Evolutionary conservation across 495 filamentous ascomycete species (phyloP).

Genomic region (Aspergillus conjunctus): DNA sequence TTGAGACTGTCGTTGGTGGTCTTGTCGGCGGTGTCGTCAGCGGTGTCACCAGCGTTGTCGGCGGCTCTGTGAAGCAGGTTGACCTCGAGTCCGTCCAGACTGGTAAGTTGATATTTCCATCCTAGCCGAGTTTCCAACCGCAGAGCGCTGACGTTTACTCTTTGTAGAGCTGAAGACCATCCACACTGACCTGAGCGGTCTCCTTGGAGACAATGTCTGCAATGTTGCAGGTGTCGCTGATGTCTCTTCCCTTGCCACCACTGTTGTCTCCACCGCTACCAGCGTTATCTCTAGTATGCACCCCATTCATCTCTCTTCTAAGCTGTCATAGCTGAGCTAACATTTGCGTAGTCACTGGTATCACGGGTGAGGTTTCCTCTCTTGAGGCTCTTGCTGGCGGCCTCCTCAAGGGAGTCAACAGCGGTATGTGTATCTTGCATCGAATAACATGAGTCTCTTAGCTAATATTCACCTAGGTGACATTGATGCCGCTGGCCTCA

Average conservation of each 20-base stretch:
- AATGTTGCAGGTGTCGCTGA: slow-evolving; percentile 5
- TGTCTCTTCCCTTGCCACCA: slow-evolving; percentile 11
- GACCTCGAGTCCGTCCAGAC: slow-evolving; percentile 15
- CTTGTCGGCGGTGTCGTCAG: slow-evolving; percentile 12
- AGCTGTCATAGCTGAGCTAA: neutral
- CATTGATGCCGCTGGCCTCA: slow-evolving; percentile 19
- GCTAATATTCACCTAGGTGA: slow-evolving; percentile 7
- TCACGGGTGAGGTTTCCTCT: slow-evolving; percentile 12
- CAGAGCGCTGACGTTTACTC: neutral
- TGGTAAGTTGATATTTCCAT: slow-evolving; percentile 12
- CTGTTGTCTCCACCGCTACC: slow-evolving; percentile 15
- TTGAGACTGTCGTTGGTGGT: slow-evolving; percentile 13
- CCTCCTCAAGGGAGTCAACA: slow-evolving; percentile 19
- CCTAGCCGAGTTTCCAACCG: neutral
- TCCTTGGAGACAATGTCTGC: slow-evolving; percentile 1
- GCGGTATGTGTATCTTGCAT: slow-evolving; percentile 9
- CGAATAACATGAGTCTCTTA: neutral
- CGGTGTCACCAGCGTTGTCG: neutral
- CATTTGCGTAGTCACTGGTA: slow-evolving; percentile 11
- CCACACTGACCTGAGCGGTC: slow-evolving; percentile 2
- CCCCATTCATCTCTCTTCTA: neutral
- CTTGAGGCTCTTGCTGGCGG: slow-evolving; percentile 11
- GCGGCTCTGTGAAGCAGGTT: neutral
- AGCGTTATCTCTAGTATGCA: slow-evolving; percentile 9
- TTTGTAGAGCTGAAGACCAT: slow-evolving; percentile 13